phyloP scores from a whole-genome alignment of 1,139 yeast genomes.

The Taphrina wiesneri region DNA sequence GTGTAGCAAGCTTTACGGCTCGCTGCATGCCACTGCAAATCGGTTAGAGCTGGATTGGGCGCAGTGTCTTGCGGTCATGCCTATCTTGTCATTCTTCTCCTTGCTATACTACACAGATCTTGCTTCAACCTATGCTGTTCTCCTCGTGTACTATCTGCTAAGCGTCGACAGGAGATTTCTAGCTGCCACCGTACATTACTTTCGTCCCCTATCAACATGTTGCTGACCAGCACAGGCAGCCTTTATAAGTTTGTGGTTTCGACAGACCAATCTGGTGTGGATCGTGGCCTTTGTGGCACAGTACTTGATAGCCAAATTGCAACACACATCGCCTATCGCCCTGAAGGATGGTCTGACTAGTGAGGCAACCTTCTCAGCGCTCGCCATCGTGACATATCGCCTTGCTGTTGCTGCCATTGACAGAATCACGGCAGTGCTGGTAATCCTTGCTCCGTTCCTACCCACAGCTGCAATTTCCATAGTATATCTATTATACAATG shows the following conservation, averaged over 20 bases:
- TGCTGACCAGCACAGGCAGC: conserved; percentile 25
- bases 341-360: background rate
- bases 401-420: background rate
- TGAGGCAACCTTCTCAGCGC: background rate
- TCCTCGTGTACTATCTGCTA: conserved; percentile 52
- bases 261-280: conserved; percentile 95
- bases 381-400: background rate
- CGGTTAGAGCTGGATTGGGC: conserved; percentile 18
- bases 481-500: conserved; percentile 62
- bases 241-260: conserved; percentile 55
- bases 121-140: conserved; percentile 76
- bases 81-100: conserved; percentile 71
- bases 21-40: conserved; percentile 44
- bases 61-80: conserved; percentile 54
- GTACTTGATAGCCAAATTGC: background rate
- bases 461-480: conserved; percentile 56
- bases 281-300: conserved; percentile 46
- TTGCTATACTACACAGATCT: conserved; percentile 87
- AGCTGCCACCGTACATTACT: conserved; percentile 14
- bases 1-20: conserved; percentile 39
- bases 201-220: background rate
- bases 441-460: conserved; percentile 10
- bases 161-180: conserved; percentile 18
- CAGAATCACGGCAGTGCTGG: background rate
- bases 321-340: background rate